Conservation (phyloP, 2,329 filamentous ascomycete species). For the Aspergillus sp. region DNA sequence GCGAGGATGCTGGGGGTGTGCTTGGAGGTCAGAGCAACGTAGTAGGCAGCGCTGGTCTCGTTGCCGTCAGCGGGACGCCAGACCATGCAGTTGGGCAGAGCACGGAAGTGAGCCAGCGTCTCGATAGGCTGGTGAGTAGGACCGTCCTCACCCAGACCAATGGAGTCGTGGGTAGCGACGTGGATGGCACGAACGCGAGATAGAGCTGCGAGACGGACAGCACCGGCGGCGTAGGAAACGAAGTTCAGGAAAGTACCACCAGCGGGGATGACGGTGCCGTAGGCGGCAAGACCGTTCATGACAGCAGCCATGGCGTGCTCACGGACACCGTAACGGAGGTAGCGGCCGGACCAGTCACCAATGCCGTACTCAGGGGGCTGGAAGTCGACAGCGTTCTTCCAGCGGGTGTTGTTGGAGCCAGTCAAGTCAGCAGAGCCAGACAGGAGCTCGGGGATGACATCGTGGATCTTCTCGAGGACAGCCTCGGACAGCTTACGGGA, state of each 20-base stretch:
- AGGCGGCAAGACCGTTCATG: slow-evolving; percentile 78
- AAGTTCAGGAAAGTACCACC: slow-evolving; percentile 99
- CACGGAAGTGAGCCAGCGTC: slow-evolving; percentile 96
- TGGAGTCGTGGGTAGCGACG: slow-evolving; percentile 97
- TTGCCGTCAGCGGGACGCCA: slow-evolving; percentile 98
- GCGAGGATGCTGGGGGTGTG: slow-evolving; percentile 89
- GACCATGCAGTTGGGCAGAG: slow-evolving; percentile 97
- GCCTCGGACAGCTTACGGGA: slow-evolving; percentile 95
- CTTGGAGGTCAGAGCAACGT: slow-evolving; percentile 84
- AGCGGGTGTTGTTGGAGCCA: slow-evolving; percentile 96
- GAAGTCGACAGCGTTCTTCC: slow-evolving; percentile 97
- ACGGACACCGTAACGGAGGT: slow-evolving; percentile 56
- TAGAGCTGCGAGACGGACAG: slow-evolving; percentile 88
- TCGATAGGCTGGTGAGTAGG: slow-evolving; percentile 99
- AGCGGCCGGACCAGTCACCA: slow-evolving; percentile 85
- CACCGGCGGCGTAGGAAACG: slow-evolving; percentile 93
- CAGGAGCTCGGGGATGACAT: slow-evolving; percentile 78
- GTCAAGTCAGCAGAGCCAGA: slow-evolving; percentile 97
- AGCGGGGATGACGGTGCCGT: slow-evolving; percentile 91
- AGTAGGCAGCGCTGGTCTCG: slow-evolving; percentile 97
- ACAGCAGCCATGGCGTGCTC: slow-evolving; percentile 49
- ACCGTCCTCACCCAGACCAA: slow-evolving; percentile 97
- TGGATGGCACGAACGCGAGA: slow-evolving; percentile 89
- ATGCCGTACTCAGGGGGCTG: slow-evolving; percentile 82
- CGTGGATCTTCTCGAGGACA: slow-evolving; percentile 83